A percentile compares a stretch with the other conserved stretches of the same genome.
Evolutionary conservation across 768 basidiomycete genomes (phyloP).

Genomic region (Termitomyces bulborhizus): DNA sequence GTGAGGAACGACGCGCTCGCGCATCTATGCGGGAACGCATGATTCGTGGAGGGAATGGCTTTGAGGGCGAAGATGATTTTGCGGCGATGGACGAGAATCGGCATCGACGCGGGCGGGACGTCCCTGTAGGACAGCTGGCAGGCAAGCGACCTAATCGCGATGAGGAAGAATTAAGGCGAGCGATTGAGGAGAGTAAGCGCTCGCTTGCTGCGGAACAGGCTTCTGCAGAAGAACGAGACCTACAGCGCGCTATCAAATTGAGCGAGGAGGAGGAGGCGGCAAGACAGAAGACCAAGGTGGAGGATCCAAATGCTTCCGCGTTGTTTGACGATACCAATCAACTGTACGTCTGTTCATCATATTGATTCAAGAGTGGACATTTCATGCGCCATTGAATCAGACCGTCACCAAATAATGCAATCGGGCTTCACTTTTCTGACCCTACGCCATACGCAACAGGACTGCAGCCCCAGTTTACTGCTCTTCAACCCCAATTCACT

Average conservation of each 20-base stretch:
- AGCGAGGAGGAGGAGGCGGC: constrained; percentile 89
- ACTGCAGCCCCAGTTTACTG: constrained; percentile 47
- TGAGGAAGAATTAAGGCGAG: constrained; percentile 79
- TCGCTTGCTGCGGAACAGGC: constrained; percentile 65
- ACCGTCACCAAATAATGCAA: constrained; percentile 27
- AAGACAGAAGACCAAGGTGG: constrained; percentile 60
- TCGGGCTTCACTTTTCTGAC: constrained; percentile 60
- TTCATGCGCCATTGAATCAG: constrained; percentile 23
- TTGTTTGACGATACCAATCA: constrained; percentile 87
- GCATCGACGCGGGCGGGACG: constrained; percentile 20
- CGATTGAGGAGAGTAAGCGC: constrained; percentile 88
- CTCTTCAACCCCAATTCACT: constrained; percentile 48
- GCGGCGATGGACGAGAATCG: constrained; percentile 39
- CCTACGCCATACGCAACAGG: constrained; percentile 53
- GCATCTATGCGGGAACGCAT: constrained; percentile 95
- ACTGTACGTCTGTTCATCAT: constrained; percentile 48
- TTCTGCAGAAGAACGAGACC: constrained; percentile 74
- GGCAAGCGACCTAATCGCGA: constrained; percentile 38
- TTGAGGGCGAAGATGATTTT: constrained; percentile 28
- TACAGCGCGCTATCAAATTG: constrained; percentile 74
- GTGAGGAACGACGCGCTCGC: constrained; percentile 76
- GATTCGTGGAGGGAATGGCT: constrained; percentile 53
- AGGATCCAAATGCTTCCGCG: constrained; percentile 64
- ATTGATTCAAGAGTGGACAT: not conserved
- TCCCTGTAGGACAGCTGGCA: constrained; percentile 14